Base-by-base conservation (phyloP, 176 grass and related monocot genomes). In the Microstegium vimineum region DNA sequence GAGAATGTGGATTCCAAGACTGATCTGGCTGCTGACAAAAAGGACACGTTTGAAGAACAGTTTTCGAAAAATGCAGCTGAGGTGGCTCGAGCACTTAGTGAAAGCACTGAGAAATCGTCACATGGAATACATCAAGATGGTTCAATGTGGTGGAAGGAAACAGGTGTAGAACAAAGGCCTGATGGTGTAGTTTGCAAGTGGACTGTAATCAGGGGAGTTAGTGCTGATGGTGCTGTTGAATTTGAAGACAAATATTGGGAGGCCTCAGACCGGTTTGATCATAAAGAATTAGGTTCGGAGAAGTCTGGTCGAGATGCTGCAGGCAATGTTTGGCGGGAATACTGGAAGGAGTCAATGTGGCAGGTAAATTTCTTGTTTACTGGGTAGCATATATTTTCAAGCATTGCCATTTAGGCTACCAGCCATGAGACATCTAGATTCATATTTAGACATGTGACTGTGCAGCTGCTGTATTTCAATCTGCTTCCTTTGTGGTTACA, bases 241-340 rank as follows among this genome's bases (percentile, higher is more conserved):
- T 99, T 87, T 81, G 93, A 95, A 82, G 96, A 99, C 62, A 99
- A 99, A 65, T 99, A 93, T 73, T 99, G 96, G 96, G 96, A 99
- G 82, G 96, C 96, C 68, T 92, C 96, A 47, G 96, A 99, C 77
- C 74, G 73, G 77, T 95, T 88, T 68, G 91, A 95, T 85, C 89
- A 93, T 75, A 99, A 99, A 82, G 96, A 99, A 67, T 60, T 99
- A 69, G 96, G 96, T 47, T 95, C 96, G 6, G 90, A 99, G 87
- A 99, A 99, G 79, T 99, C 92, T 6, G 96, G 96, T 4, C 85
- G 93, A 69, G 96, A 99, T 95, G 93, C 93, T 63, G 69, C 34
- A 35, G 96, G 96, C 27, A 93, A 99, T 65, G 91, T 95, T 83
- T 99, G 96, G 96, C 76, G 85, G n/a, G 96, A 99, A 82, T 93